These are phyloP conservation scores for Yamadazyma sp. DNA, from an alignment of 805 yeast genomes.

Conservation along the genomic window DNA sequence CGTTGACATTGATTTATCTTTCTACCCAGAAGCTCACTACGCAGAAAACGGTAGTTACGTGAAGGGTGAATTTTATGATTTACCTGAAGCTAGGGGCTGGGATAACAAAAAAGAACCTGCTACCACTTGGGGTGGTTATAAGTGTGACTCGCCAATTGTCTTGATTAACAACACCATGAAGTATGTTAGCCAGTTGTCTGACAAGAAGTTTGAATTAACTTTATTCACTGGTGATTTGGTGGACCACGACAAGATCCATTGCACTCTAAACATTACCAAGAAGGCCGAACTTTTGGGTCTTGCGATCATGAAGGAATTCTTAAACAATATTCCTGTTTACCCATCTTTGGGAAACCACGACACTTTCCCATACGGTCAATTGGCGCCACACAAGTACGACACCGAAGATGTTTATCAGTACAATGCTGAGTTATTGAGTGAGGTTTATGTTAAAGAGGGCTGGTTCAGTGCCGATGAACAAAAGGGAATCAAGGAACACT, in stretches of 20 bases:
- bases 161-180: constrained; percentile 58
- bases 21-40: constrained; percentile 29
- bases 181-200: constrained; percentile 16
- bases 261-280: constrained; percentile 60
- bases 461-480: constrained; percentile 32
- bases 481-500: constrained; percentile 42
- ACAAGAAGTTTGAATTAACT: constrained; percentile 53
- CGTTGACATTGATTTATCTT: constrained; percentile 11
- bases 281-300: constrained; percentile 72
- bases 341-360: constrained; percentile 73
- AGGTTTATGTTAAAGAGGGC: constrained; percentile 35
- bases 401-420: constrained; percentile 33
- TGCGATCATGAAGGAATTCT: constrained; percentile 52
- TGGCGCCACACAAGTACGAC: constrained; percentile 47
- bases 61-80: constrained; percentile 37
- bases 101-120: constrained; percentile 45
- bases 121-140: constrained; percentile 58
- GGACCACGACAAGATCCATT: constrained; percentile 59
- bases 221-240: constrained; percentile 74
- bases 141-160: constrained; percentile 68
- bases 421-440: constrained; percentile 38
- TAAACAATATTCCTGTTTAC: constrained; percentile 55
- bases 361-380: constrained; percentile 68
- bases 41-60: constrained; percentile 23
- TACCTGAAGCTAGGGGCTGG: constrained; percentile 20